Evolutionary conservation across 1,284 basidiomycete species (phyloP), one percentile per base, ranked within the genome.

Genomic region (Takashimella tepidaria): DNA sequence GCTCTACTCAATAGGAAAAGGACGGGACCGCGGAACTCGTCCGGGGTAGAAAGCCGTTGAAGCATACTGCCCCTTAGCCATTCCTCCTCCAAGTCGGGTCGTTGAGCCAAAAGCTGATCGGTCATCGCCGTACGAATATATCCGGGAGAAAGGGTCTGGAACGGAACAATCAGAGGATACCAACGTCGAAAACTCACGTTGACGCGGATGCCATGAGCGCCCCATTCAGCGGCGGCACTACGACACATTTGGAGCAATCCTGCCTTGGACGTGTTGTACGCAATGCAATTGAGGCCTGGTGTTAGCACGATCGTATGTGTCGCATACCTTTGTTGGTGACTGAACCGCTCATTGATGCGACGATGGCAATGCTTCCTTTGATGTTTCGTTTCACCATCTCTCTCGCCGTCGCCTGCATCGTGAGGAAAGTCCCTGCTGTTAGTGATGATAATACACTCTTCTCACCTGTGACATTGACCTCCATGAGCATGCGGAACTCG

Each of bases 271-370:
- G 83, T 81, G 74, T 50, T 54, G 55, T 54, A 60, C 16, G 55
- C 54, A 5, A 56, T 78, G 49, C 61, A 85, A 58, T 61, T 69
- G 60, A 69, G 64, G 4, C 45, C 87, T 75, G 6, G 24, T 16
- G 42, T 44, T 20, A 44, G 31, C 31, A 8, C 31, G 31, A 37
- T 8, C 31, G 10, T 37, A 37, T 37, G 8, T 37, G n/a, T 37
- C 43, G 4, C 52, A 31, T 46, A 57, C 55, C 55, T 27, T 78
- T 83, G 77, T 91, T 91, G 50, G 88, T 88, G 61, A 92, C 84
- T 50, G 84, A 84, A 16, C 88, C 90, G 45, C 86, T 88, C 87
- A 92, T 91, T 55, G 87, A 89, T 21, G 87, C 89, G 62, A 92
- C 84, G 59, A 90, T 75, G 59, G 89, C 82, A 60, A 92, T 37